phyloP scores from a whole-genome alignment of 768 basidiomycete genomes.

The Trametes meyenii region DNA sequence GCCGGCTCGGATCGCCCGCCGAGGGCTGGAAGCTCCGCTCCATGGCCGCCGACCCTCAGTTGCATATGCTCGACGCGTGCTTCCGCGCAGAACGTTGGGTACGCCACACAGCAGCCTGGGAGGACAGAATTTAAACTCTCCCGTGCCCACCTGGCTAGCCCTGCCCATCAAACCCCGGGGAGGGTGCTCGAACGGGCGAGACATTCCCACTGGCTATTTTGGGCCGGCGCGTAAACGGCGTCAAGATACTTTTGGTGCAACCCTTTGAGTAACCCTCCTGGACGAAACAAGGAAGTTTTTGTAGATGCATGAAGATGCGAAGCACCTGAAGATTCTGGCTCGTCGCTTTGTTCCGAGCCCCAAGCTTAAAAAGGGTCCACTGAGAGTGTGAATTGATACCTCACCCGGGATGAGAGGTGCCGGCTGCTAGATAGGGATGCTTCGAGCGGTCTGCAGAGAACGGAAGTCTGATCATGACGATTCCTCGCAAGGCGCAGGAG shows the following conservation, averaged over 20 bases:
- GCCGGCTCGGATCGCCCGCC: constrained; percentile 19
- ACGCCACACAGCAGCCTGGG: constrained; percentile 11
- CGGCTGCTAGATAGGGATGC: not conserved
- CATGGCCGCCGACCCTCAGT: constrained; percentile 8
- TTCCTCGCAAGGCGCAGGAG: not conserved
- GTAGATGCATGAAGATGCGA: not conserved
- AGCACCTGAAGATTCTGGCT: not conserved
- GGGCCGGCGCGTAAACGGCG: constrained; percentile 3
- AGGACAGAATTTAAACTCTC: constrained; percentile 9
- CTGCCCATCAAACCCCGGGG: constrained; percentile 20
- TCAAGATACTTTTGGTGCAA: not conserved
- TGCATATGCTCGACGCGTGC: constrained; percentile 2
- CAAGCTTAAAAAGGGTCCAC: not conserved
- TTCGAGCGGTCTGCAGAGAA: not conserved
- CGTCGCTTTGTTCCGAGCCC: not conserved
- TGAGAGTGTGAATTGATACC: no score
- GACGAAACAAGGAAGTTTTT: not conserved
- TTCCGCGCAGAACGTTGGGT: constrained; percentile 15
- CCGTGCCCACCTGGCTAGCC: not conserved
- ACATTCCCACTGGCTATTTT: constrained; percentile 15
- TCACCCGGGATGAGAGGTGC: not conserved
- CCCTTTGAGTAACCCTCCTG: not conserved
- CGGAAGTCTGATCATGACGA: not conserved
- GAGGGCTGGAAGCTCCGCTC: constrained; percentile 11
- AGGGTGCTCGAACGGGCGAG: constrained; percentile 2